Evolutionary conservation across 1,139 yeast genomes (phyloP).

Genomic region (Geotrichum candidum): DNA sequence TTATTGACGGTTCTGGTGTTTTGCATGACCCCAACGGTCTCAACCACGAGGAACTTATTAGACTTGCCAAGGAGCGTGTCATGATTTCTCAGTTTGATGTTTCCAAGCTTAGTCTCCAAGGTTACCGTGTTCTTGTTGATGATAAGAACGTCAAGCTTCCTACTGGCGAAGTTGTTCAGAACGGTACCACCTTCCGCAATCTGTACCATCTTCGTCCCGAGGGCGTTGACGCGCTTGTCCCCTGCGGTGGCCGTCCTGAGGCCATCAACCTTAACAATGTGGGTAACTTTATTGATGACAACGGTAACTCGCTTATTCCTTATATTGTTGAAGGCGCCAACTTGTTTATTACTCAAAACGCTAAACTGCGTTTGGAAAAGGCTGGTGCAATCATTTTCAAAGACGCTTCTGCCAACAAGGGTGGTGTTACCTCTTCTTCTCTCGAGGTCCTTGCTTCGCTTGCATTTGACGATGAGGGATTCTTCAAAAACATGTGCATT

Average conservation of each 20-base stretch:
- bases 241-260: slow-evolving; percentile 98
- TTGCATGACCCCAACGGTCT: slow-evolving; percentile 87
- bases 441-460: slow-evolving; percentile 92
- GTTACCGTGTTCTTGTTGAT: slow-evolving; percentile 81
- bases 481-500: slow-evolving; percentile 70
- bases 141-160: slow-evolving; percentile 78
- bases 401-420: slow-evolving; percentile 96
- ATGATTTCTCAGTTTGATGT: slow-evolving; percentile 70
- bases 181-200: slow-evolving; percentile 91
- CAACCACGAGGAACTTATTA: slow-evolving; percentile 66
- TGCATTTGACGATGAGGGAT: slow-evolving; percentile 80
- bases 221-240: slow-evolving; percentile 76
- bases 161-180: slow-evolving; percentile 63
- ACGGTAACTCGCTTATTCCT: slow-evolving; percentile 74
- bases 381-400: slow-evolving; percentile 86
- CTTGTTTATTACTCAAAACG: slow-evolving; percentile 88
- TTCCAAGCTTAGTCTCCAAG: slow-evolving; percentile 60
- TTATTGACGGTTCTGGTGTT: slow-evolving; percentile 96
- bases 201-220: slow-evolving; percentile 74
- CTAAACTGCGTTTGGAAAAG: slow-evolving; percentile 75
- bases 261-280: slow-evolving; percentile 90
- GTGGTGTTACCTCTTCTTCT: slow-evolving; percentile 97
- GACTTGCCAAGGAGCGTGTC: slow-evolving; percentile 71
- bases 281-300: slow-evolving; percentile 61
- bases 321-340: slow-evolving; percentile 97